Conservation (phyloP, 2,329 filamentous ascomycete genomes). For the Teratosphaeria pseudoeucalypti region DNA sequence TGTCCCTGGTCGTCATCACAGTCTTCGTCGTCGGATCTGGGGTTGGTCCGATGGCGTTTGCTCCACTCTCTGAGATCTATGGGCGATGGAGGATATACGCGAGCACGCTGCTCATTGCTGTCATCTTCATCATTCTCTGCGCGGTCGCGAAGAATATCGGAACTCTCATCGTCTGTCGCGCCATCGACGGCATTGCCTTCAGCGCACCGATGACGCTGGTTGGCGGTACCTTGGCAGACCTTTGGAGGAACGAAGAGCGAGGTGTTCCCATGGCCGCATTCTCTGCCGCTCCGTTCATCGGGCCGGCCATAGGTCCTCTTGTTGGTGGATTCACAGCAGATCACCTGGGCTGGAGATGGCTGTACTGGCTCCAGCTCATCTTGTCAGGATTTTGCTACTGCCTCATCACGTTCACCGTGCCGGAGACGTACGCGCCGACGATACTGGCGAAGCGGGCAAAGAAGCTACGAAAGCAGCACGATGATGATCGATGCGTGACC, state of each 20-base stretch:
- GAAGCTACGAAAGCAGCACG: slow-evolving; percentile 60
- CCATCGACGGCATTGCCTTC: slow-evolving; percentile 45
- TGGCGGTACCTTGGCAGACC: slow-evolving; percentile 25
- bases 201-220: slow-evolving; percentile 39
- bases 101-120: slow-evolving; percentile 40
- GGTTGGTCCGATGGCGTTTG: slow-evolving; percentile 26
- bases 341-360: slow-evolving; percentile 33
- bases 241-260: slow-evolving; percentile 20
- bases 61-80: slow-evolving; percentile 50
- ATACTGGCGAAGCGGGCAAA: slow-evolving; percentile 60
- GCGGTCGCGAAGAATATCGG: slow-evolving; percentile 45
- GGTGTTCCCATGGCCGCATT: slow-evolving; percentile 23
- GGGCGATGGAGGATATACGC: slow-evolving; percentile 43
- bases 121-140: slow-evolving; percentile 48
- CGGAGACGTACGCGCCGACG: slow-evolving; percentile 77
- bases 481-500: slow-evolving; percentile 59
- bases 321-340: slow-evolving; percentile 68
- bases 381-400: slow-evolving; percentile 59
- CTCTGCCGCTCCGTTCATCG: slow-evolving; percentile 22
- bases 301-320: slow-evolving; percentile 35
- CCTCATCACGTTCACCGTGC: slow-evolving; percentile 76
- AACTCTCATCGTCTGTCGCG: slow-evolving; percentile 46
- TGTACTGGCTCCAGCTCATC: slow-evolving; percentile 82
- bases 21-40: slow-evolving; percentile 25
- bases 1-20: slow-evolving; percentile 56